phyloP scores from a whole-genome alignment of 768 basidiomycete genomes.

The Suillus subalutaceus region DNA sequence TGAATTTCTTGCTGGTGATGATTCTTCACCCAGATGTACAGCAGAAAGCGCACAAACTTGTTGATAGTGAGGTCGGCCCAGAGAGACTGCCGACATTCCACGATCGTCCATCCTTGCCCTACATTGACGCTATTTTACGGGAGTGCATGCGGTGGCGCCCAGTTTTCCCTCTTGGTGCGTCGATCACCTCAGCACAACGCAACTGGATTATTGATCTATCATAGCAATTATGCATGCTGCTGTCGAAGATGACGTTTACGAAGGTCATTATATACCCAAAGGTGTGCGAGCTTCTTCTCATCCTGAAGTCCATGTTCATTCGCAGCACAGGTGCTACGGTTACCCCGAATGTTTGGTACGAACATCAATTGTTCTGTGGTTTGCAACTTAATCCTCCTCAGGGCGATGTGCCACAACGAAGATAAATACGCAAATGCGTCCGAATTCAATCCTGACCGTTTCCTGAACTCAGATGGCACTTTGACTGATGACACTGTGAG shows the following conservation, averaged over 20 bases:
- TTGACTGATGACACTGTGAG: slow-evolving; percentile 10
- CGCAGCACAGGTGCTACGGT: slow-evolving; percentile 6
- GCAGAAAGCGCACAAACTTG: slow-evolving; percentile 32
- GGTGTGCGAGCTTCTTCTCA: slow-evolving; percentile 27
- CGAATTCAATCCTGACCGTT: slow-evolving; percentile 55
- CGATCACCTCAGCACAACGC: background rate
- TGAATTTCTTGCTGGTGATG: slow-evolving; percentile 19
- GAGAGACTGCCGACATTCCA: slow-evolving; percentile 18
- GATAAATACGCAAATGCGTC: slow-evolving; percentile 53
- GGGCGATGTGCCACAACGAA: slow-evolving; percentile 52
- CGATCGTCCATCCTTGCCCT: slow-evolving; percentile 19
- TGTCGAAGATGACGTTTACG: slow-evolving; percentile 41
- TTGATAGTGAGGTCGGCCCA: slow-evolving; percentile 16
- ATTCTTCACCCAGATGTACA: slow-evolving; percentile 19
- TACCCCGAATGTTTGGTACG: slow-evolving; percentile 8
- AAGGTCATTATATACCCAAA: slow-evolving; percentile 52
- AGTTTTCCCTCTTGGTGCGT: slow-evolving; percentile 20
- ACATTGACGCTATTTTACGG: slow-evolving; percentile 18
- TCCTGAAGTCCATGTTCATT: background rate
- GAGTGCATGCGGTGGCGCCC: slow-evolving; percentile 18
- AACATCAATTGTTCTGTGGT: background rate
- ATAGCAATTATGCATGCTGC: slow-evolving; percentile 25
- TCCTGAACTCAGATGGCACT: slow-evolving; percentile 30
- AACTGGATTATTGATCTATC: background rate
- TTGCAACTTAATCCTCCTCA: slow-evolving; percentile 11